Evolutionary conservation across 805 yeast genomes (phyloP).

Genomic region (Lipomyces yamanashiensis): DNA sequence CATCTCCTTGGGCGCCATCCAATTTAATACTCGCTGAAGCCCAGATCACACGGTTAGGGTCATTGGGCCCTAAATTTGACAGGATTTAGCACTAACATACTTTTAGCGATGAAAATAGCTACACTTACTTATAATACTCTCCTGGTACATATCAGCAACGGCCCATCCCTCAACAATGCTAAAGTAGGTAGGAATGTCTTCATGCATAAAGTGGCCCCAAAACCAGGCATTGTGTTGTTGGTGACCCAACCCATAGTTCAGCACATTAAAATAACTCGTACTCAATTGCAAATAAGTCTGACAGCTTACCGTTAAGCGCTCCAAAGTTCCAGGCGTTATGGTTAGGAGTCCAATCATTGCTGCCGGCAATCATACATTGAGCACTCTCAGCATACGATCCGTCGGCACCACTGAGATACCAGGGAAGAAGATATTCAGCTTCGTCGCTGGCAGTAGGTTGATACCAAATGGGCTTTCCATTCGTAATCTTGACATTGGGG

Average conservation of each 20-base stretch:
- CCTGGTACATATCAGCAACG: slow-evolving; percentile 41
- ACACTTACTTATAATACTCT: slow-evolving; percentile 34
- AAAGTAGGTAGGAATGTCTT: slow-evolving; percentile 39
- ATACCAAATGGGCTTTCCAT: slow-evolving; percentile 34
- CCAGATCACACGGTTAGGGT: slow-evolving; percentile 40
- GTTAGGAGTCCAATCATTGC: slow-evolving; percentile 40
- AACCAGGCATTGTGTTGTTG: slow-evolving; percentile 39
- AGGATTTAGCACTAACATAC: background rate
- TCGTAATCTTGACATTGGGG: slow-evolving; percentile 33
- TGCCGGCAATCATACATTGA: slow-evolving; percentile 40
- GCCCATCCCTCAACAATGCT: slow-evolving; percentile 40
- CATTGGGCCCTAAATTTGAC: slow-evolving; percentile 28
- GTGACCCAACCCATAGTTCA: slow-evolving; percentile 35
- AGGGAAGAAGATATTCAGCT: slow-evolving; percentile 38
- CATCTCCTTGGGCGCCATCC: slow-evolving; percentile 34
- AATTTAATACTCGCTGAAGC: slow-evolving; percentile 38
- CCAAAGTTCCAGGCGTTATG: slow-evolving; percentile 40
- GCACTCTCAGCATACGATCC: slow-evolving; percentile 30
- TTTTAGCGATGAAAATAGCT: background rate
- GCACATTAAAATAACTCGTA: background rate
- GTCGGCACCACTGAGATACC: slow-evolving; percentile 31
- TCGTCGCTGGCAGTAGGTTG: slow-evolving; percentile 34
- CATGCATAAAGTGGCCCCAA: slow-evolving; percentile 37
- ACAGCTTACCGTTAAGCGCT: slow-evolving; percentile 17
- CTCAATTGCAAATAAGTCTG: background rate